Conservation (phyloP, 768 basidiomycete species). For the Tephrocybe sp. region DNA sequence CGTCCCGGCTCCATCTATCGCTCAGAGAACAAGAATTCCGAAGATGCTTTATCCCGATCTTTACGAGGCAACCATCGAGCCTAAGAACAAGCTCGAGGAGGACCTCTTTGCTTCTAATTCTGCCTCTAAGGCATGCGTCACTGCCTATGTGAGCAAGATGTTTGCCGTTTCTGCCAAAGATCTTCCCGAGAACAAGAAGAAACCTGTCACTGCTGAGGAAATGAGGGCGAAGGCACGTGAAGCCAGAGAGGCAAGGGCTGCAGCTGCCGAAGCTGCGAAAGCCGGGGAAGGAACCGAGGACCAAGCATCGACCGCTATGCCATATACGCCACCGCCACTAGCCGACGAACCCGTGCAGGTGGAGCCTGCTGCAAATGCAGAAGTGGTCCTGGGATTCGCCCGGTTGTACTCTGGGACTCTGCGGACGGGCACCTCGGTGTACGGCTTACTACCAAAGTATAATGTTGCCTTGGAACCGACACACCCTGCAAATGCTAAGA, state of each 20-base stretch:
- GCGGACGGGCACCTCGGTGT: constrained; percentile 58
- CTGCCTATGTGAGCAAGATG: constrained; percentile 98
- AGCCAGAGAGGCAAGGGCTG: constrained; percentile 38
- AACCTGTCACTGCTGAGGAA: constrained; percentile 77
- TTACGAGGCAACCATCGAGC: constrained; percentile 54
- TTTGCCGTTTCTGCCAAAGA: constrained; percentile 84
- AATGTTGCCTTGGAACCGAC: constrained; percentile 56
- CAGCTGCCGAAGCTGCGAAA: constrained; percentile 16
- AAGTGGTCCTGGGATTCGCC: constrained; percentile 89
- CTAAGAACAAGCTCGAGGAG: constrained; percentile 80
- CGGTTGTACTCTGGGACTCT: constrained; percentile 91
- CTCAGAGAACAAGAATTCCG: constrained; percentile 83
- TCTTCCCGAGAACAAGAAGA: constrained; percentile 85
- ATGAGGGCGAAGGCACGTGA: constrained; percentile 68
- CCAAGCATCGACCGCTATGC: constrained; percentile 10
- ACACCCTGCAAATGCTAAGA: constrained; percentile 67
- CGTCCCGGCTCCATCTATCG: constrained; percentile 82
- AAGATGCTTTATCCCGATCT: constrained; percentile 88
- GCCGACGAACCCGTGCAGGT: constrained; percentile 12
- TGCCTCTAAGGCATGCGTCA: constrained; percentile 54
- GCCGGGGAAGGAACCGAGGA: constrained; percentile 11
- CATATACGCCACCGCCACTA: constrained; percentile 14
- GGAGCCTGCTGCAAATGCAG: constrained; percentile 37
- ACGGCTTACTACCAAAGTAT: constrained; percentile 88
- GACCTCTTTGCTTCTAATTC: constrained; percentile 77